Percentiles rank a stretch among this genome's conserved stretches.
Conservation (phyloP, 352 stramenopile species). For the Phytophthora boehmeriae region DNA sequence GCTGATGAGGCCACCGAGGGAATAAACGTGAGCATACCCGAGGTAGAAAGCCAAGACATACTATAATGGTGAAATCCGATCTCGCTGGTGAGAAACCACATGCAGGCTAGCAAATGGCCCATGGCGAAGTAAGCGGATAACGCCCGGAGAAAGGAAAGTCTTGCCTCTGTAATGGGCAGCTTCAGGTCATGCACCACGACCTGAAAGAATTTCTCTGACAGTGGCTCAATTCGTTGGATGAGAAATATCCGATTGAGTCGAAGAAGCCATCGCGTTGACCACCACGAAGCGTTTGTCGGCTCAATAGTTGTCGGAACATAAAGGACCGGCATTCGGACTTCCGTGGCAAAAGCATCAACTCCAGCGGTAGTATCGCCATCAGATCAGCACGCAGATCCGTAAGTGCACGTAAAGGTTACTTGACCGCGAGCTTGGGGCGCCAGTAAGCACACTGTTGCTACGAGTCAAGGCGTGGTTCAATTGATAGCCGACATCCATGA, state of each 20-base stretch:
- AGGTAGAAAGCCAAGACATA: conserved; percentile 44
- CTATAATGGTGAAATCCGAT: conserved; percentile 41
- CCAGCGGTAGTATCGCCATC: conserved; percentile 49
- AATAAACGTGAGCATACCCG: conserved; percentile 55
- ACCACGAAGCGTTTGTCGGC: conserved; percentile 23
- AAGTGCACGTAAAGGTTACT: too few relatives aligned
- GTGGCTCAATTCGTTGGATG: conserved; percentile 38
- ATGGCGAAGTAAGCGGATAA: conserved; percentile 55
- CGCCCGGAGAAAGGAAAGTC: conserved; percentile 49
- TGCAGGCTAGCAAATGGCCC: conserved; percentile 64
- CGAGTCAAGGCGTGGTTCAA: conserved; percentile 28
- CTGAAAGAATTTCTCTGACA: conserved; percentile 63
- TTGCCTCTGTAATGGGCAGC: conserved; percentile 41
- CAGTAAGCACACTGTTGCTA: conserved; percentile 15
- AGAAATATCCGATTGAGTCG: conserved; percentile 66
- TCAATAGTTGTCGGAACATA: conserved; percentile 1
- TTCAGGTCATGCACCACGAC: conserved; percentile 65
- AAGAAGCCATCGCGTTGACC: conserved; percentile 50
- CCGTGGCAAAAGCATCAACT: conserved; percentile 38
- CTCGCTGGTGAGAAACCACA: conserved; percentile 62
- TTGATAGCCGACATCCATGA: conserved; percentile 44
- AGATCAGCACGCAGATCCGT: conserved; percentile 39
- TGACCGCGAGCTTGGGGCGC: not conserved
- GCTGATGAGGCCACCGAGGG: conserved; percentile 4
- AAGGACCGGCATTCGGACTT: conserved; percentile 17